Evolutionary conservation across 306 rosid genomes (phyloP).

Genomic region (Rosa chinensis): DNA sequence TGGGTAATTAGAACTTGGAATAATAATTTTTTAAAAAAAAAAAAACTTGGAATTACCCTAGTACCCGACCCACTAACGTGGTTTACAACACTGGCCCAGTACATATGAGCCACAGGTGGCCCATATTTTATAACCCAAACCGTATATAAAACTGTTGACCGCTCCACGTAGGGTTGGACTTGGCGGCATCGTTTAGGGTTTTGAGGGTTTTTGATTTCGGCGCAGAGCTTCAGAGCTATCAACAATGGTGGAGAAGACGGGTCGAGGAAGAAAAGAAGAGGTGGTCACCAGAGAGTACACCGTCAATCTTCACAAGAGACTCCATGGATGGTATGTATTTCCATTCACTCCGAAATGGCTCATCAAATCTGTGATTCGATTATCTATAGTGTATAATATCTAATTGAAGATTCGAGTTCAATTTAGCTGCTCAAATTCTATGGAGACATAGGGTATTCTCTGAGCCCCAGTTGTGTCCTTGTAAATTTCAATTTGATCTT

Average conservation of each 20-base stretch:
- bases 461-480: too few species aligned
- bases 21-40: too few species aligned
- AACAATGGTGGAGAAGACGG: constrained; percentile 47
- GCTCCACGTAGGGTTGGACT: not conserved
- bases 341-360: too few species aligned
- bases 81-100: not conserved
- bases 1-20: too few species aligned
- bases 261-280: constrained; percentile 45
- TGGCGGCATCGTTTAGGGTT: constrained; percentile 8
- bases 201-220: not conserved
- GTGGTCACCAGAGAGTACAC: constrained; percentile 46
- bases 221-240: constrained; percentile 22
- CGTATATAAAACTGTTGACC: not conserved
- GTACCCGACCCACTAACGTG: too few species aligned
- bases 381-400: not conserved
- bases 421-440: not conserved
- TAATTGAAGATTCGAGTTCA: not conserved
- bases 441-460: too few species aligned
- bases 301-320: constrained; percentile 51
- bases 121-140: not conserved
- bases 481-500: not conserved
- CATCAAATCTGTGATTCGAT: not conserved
- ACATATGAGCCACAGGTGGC: not conserved
- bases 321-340: constrained; percentile 42
- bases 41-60: too few species aligned